Evolutionary conservation across 306 rosid genomes (phyloP).

Genomic region (Pyrus bretschneideri): DNA sequence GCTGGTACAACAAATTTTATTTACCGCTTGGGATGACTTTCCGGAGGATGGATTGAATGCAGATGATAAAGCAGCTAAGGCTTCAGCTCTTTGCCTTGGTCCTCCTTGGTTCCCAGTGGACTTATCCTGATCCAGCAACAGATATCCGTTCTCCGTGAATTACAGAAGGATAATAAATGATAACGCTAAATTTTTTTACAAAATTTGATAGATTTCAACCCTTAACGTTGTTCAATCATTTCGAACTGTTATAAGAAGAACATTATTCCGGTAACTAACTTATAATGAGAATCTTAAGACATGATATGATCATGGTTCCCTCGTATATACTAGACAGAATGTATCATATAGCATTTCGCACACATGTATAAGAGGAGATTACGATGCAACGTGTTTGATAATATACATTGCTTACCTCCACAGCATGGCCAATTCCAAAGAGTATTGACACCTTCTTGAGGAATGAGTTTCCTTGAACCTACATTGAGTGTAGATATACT

Average conservation of each 20-base stretch:
- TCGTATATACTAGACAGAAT: not conserved
- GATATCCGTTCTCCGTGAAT: not conserved
- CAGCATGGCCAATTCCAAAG: conserved; percentile 77
- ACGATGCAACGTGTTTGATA: not conserved
- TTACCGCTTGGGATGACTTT: conserved; percentile 40
- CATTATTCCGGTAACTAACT: not conserved
- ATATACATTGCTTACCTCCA: conserved; percentile 53
- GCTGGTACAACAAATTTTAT: not conserved
- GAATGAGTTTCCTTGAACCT: conserved; percentile 97
- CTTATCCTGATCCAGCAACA: conserved; percentile 37
- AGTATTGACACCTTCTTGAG: conserved; percentile 73
- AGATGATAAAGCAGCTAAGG: conserved; percentile 54
- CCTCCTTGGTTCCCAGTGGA: conserved; percentile 50
- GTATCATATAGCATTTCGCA: not conserved
- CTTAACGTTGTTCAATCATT: not conserved
- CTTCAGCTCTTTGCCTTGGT: conserved; percentile 57
- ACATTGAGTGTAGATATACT: conserved; percentile 25
- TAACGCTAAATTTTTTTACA: not conserved
- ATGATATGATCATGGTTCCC: not conserved
- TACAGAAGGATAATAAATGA: not conserved
- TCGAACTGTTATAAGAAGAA: not conserved
- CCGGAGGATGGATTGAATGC: conserved; percentile 50
- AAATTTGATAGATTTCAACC: not conserved
- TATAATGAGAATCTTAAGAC: not conserved
- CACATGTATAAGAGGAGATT: not conserved